Base-by-base conservation (phyloP, 192 early-diverging fungal species). In the Podila epicladia region DNA sequence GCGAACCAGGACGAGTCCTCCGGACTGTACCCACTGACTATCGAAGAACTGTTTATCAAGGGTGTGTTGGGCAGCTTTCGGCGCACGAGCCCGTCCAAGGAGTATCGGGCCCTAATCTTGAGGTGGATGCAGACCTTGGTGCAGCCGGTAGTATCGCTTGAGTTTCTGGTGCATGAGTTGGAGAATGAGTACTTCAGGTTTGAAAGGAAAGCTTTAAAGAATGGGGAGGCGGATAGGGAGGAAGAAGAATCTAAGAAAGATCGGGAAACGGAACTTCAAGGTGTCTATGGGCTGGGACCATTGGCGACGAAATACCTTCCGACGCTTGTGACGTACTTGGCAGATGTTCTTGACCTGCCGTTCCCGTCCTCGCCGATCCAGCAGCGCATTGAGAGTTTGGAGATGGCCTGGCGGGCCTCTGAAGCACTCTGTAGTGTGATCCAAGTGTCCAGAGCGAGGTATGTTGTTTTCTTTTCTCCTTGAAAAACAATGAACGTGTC, bases 301-400 rank as follows among this genome's bases (percentile, higher is more conserved):
- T 6, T 69, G 22, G 68, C 77, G 24, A 80, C 58, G 12, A 80
- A 80, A 57, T 80, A 80, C 58, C 62, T 80, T 3, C 65, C 62
- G 20, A 73, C 71, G 5, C 45, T 80, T 6, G 53, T 80, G 22
- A 58, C 31, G 3, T 67, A 80, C 33, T 37, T 59, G 8, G 68
- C 65, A 41, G 29, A 60, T 31, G 24, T 80, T 8, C 37, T 80
- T 0, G 71, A 73, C 5, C 41, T 45, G 19, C 67, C 65, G 8
- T 50, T 80, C 22, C 77, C 71, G 4, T 80, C 77, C 6, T 65
- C 71, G 1, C 62, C 77, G 13, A 13, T 37, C 15, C 22, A 45
- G 12, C 58, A 49, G 9, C 66, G 77, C 4, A 5, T 63, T 0
- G 71, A 73, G 62, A 73, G 66, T 53, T 45, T 80, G 19, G 61